phyloP scores from a whole-genome alignment of 495 filamentous ascomycete genomes.

The Sphaerosporella brunnea region DNA sequence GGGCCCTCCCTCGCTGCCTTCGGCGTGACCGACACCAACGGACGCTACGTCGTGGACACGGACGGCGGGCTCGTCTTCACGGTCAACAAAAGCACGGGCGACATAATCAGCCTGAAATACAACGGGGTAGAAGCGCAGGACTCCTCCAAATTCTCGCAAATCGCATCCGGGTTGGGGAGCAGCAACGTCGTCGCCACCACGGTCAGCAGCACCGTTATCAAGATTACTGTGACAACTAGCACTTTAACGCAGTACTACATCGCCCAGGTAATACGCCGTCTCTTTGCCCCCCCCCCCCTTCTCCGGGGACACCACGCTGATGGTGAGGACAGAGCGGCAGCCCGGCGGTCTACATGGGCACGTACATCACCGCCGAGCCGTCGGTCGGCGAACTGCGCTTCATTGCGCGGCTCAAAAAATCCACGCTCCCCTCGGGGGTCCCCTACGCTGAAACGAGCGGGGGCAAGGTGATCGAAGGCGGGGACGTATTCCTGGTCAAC shows the following conservation, averaged over 20 bases:
- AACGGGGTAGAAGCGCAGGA: conserved; percentile 42
- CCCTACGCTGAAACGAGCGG: conserved; percentile 35
- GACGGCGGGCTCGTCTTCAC: conserved; percentile 33
- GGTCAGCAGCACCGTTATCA: conserved; percentile 19
- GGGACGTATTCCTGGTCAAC: conserved; percentile 43
- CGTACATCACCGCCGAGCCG: conserved; percentile 43
- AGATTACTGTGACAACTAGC: conserved; percentile 42
- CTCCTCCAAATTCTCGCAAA: conserved; percentile 34
- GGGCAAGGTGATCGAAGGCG: conserved; percentile 39
- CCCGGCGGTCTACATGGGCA: conserved; percentile 44
- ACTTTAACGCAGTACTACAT: conserved; percentile 48
- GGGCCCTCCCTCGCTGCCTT: conserved; percentile 24
- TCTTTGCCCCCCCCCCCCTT: not conserved
- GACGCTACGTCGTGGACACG: conserved; percentile 19
- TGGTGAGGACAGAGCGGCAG: conserved; percentile 19
- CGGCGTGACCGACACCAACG: conserved; percentile 18
- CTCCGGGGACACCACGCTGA: conserved; percentile 5
- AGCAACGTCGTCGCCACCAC: conserved; percentile 38
- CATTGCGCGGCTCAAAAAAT: conserved; percentile 42
- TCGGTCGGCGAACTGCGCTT: conserved; percentile 44
- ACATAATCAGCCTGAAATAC: conserved; percentile 45
- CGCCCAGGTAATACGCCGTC: conserved; percentile 28
- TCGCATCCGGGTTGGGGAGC: conserved; percentile 43
- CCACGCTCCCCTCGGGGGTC: conserved; percentile 38
- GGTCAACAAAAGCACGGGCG: conserved; percentile 39